Evolutionary conservation across 768 basidiomycete species (phyloP).

Genomic region (Tylopilus felleus): DNA sequence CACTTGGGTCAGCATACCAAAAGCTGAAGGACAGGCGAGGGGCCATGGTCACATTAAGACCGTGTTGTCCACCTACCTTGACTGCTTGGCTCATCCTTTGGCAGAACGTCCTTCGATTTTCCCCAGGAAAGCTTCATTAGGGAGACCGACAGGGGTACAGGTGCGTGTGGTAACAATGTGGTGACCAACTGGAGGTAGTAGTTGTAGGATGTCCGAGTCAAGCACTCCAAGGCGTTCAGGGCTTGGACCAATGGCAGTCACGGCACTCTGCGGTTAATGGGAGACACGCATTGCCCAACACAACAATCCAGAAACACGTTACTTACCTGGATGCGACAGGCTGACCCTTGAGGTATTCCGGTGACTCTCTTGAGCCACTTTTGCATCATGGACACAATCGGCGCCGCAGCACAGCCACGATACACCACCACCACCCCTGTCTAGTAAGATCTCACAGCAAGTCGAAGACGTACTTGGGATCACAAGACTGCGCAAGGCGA

Average conservation of each 20-base stretch:
- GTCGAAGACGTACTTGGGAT: too few species aligned
- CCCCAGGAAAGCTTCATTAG: slow-evolving; percentile 14
- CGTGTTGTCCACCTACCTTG: slow-evolving; percentile 3
- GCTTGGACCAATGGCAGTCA: neutral
- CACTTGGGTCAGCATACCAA: neutral
- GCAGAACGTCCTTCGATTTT: neutral
- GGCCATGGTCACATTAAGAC: neutral
- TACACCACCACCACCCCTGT: too few species aligned
- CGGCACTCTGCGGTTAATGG: neutral
- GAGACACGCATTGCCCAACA: neutral
- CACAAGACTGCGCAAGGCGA: too few species aligned
- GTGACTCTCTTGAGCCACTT: too few species aligned
- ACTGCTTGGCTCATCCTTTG: neutral
- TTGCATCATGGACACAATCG: too few species aligned
- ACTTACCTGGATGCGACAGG: neutral
- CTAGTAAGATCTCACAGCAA: too few species aligned
- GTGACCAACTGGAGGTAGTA: neutral
- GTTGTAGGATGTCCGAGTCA: too few species aligned
- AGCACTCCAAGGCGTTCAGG: neutral
- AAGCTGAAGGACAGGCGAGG: neutral
- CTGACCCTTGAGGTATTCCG: too few species aligned
- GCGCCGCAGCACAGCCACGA: too few species aligned
- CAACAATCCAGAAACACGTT: neutral
- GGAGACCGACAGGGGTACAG: neutral
- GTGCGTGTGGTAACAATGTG: neutral